phyloP scores from a whole-genome alignment of 2,329 filamentous ascomycete species.

The Ophiobolus disseminans region DNA sequence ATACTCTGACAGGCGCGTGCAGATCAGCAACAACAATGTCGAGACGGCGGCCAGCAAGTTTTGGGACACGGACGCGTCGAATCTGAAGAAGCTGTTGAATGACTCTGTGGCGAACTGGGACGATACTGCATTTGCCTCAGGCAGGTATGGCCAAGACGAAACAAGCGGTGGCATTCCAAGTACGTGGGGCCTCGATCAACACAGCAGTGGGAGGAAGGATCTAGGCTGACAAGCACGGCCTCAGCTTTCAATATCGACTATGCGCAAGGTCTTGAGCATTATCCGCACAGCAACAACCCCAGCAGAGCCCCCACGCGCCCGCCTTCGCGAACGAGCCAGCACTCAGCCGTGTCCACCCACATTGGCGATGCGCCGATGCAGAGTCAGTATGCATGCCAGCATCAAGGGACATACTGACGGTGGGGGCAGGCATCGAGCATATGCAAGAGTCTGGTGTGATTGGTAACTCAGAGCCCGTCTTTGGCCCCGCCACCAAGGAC shows the following conservation, averaged over 20 bases:
- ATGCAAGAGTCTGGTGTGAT: conserved; percentile 64
- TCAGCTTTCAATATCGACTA: conserved; percentile 47
- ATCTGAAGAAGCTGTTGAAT: conserved; percentile 28
- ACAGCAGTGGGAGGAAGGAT: conserved; percentile 9
- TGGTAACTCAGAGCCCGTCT: conserved; percentile 51
- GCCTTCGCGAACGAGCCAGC: conserved; percentile 44
- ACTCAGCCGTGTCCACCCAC: conserved; percentile 37
- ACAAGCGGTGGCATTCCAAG: conserved; percentile 30
- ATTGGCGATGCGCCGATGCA: conserved; percentile 41
- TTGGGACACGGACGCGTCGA: conserved; percentile 23
- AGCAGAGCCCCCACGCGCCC: conserved; percentile 47
- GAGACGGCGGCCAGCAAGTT: conserved; percentile 33
- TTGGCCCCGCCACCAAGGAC: conserved; percentile 62
- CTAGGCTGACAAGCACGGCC: conserved; percentile 22
- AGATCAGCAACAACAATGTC: conserved; percentile 36
- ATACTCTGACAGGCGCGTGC: not conserved
- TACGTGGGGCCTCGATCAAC: conserved; percentile 24
- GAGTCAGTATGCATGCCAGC: conserved; percentile 33
- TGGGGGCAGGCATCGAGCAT: conserved; percentile 38
- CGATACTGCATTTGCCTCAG: conserved; percentile 37
- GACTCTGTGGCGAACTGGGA: conserved; percentile 40
- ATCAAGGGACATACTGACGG: not conserved
- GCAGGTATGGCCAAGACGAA: conserved; percentile 39
- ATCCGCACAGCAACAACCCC: conserved; percentile 38
- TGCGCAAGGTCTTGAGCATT: conserved; percentile 38